These are phyloP conservation scores for Suillus decipiens DNA, from an alignment of 768 basidiomycete species.

Conservation along the genomic window DNA sequence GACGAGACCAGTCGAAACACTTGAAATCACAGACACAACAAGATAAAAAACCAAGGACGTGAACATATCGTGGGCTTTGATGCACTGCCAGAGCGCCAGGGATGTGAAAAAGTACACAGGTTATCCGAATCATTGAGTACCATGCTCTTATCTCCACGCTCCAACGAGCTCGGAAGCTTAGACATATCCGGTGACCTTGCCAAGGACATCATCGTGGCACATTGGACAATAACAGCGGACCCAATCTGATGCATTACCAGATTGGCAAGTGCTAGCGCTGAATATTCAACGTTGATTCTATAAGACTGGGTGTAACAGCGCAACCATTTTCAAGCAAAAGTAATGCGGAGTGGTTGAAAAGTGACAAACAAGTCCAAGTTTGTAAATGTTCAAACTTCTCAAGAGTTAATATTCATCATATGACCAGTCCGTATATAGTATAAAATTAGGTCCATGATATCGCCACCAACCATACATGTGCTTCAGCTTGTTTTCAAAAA, in stretches of 20 bases:
- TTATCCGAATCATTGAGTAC: neutral
- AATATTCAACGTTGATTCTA: neutral
- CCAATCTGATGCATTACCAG: too few species aligned
- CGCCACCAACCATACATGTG: too few species aligned
- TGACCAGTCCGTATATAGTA: too few species aligned
- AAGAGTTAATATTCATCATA: too few species aligned
- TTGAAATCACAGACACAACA: neutral
- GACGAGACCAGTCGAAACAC: neutral
- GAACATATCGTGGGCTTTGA: neutral
- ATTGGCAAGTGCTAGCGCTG: neutral
- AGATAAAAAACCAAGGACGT: neutral
- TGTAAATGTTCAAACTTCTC: too few species aligned
- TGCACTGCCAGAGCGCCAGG: neutral
- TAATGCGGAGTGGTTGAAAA: too few species aligned
- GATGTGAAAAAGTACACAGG: neutral
- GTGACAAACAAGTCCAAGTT: too few species aligned
- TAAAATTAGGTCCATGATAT: too few species aligned
- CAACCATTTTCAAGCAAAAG: too few species aligned
- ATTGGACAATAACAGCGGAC: neutral
- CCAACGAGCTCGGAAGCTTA: neutral
- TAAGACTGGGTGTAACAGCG: neutral
- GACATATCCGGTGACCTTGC: neutral
- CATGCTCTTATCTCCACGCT: neutral
- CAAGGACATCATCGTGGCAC: neutral
- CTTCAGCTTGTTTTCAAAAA: too few species aligned